Evolutionary conservation across 495 filamentous ascomycete species (phyloP), one percentile per base, ranked within the genome.

Genomic region (Chlorociboria aeruginascens): DNA sequence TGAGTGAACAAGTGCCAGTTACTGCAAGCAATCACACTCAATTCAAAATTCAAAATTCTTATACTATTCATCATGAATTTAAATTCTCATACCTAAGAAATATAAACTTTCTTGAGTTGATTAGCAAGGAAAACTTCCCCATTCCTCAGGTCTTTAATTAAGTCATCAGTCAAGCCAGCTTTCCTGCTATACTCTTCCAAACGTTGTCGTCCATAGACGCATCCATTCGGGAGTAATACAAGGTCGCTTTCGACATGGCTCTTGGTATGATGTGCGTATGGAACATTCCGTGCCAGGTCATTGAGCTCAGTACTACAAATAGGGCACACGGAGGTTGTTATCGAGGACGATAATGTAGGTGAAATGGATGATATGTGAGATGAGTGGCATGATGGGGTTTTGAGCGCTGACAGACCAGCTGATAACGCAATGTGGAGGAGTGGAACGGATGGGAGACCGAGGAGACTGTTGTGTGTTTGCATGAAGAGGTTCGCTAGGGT

Each of bases 271-370:
- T 94, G 83, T 17, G 92, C 92, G 58, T 96, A 95, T 11, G 92
- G 92, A 48, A 97, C 81, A 58, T 80, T 81, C 35, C 81, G 72
- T 12, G 92, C 92, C 31, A 98, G 73, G 50, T 85, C 85, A 62
- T 98, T 96, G 46, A 98, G 72, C 62, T 98, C 92, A 2, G 83
- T 92, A 34, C 81, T 86, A 68, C 92, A 98, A 60, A 97, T 97
- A 4, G 92, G 93, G 57, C 92, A 98, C 11, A 59, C 48, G 25
- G 49, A 55, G 25, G 48, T 57, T n/a, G 55, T 56, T 12, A 55
- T 49, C 50, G 50, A 53, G 39, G 52, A 52, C 1, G 53, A 46
- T 9, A 54, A 54, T 13, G 55, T 52, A 1, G 53, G 55, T 13
- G 55, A 54, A 28, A 31, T 32, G 31, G 16, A 31, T 32, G 48